phyloP scores from a whole-genome alignment of 495 filamentous ascomycete genomes.

The Diplogelasinospora grovesii region DNA sequence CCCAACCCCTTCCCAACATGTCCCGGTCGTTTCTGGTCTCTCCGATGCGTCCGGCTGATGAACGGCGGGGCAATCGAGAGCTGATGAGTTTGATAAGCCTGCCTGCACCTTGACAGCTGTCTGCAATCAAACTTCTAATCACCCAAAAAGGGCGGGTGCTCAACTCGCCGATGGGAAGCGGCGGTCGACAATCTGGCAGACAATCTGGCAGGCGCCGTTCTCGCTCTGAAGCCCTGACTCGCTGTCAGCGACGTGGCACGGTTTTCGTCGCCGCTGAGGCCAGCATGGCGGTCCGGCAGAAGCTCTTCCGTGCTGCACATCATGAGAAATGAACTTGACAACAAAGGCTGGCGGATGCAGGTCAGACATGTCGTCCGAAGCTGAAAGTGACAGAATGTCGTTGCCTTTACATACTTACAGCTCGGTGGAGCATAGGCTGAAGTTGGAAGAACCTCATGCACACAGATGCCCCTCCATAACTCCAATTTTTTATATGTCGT shows the following conservation, averaged over 20 bases:
- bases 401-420: conserved; percentile 11
- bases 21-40: too few species aligned
- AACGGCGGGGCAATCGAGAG: too few species aligned
- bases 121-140: too few species aligned
- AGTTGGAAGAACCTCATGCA: too few species aligned
- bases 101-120: too few species aligned
- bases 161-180: conserved; percentile 11
- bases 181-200: conserved; percentile 15
- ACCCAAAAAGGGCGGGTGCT: too few species aligned
- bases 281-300: conserved; percentile 1
- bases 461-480: conserved; percentile 25
- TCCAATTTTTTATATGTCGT: conserved; percentile 29
- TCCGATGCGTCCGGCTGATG: too few species aligned
- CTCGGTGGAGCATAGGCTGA: conserved; percentile 15
- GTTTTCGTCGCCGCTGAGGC: conserved; percentile 9
- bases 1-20: too few species aligned
- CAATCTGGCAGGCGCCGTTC: conserved; percentile 22
- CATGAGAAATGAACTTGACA: conserved; percentile 4
- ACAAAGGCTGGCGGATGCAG: conserved; percentile 1
- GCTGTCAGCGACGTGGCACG: conserved; percentile 25
- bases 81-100: too few species aligned
- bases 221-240: conserved; percentile 21
- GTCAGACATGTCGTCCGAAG: background rate
- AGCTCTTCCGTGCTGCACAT: conserved; percentile 6
- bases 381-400: background rate